These are phyloP conservation scores for Mucor circinelloides DNA, from an alignment of 371 early-diverging fungal genomes.

Conservation along the genomic window DNA sequence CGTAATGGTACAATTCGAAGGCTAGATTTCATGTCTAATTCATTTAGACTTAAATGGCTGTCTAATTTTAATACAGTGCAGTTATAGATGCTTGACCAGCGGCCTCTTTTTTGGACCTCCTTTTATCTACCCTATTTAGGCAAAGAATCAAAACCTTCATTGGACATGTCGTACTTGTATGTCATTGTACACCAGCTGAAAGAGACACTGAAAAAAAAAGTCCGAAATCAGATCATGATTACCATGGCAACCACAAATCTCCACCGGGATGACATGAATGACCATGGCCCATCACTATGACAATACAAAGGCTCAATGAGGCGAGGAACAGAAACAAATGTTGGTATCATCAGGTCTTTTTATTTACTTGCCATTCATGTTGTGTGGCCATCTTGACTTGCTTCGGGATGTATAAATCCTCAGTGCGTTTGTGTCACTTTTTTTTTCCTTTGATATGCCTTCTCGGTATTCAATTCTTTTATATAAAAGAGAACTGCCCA, in stretches of 20 bases:
- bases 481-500: not conserved
- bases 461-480: not conserved
- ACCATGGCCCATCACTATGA: not conserved
- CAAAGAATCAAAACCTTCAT: not conserved
- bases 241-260: not conserved
- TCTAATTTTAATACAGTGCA: not conserved
- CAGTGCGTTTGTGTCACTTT: slow-evolving; percentile 5
- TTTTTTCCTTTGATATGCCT: not conserved
- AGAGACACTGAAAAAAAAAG: not conserved
- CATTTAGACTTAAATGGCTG: not conserved
- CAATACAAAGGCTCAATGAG: not conserved
- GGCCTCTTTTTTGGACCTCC: not conserved
- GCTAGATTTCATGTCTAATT: not conserved
- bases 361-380: not conserved
- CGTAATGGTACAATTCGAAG: not conserved
- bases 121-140: not conserved
- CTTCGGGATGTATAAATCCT: slow-evolving; percentile 6
- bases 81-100: not conserved
- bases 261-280: not conserved
- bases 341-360: not conserved
- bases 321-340: not conserved
- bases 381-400: not conserved
- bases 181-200: not conserved
- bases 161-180: not conserved
- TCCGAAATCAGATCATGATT: not conserved